Conservation (phyloP, 192 early-diverging fungal species). For the Linnemannia zychae region DNA sequence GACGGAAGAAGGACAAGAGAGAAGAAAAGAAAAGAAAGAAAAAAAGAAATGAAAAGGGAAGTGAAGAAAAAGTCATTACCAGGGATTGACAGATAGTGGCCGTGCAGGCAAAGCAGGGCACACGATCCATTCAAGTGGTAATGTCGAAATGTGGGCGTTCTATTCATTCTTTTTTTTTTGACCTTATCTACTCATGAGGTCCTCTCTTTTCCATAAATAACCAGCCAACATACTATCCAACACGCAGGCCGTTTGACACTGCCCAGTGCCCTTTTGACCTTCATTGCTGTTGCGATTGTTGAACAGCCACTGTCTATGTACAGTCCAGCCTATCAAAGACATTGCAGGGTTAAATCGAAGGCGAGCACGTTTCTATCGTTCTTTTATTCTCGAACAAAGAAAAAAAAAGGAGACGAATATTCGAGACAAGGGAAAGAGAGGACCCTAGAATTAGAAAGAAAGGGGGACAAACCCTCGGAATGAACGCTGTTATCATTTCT, state of each 20-base stretch:
- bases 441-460: background rate
- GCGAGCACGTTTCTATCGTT: background rate
- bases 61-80: background rate
- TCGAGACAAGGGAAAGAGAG: background rate
- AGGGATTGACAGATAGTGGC: background rate
- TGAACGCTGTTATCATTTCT: no score
- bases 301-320: background rate
- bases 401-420: background rate
- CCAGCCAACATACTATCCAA: no score
- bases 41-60: background rate
- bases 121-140: background rate
- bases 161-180: background rate
- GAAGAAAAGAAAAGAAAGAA: background rate
- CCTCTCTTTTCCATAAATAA: no score
- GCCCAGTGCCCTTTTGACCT: no score
- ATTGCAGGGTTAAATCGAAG: background rate
- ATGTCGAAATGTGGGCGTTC: background rate
- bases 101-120: background rate
- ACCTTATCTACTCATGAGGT: no score
- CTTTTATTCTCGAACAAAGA: background rate
- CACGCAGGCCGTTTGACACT: no score
- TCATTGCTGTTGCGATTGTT: background rate
- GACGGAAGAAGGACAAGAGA: background rate
- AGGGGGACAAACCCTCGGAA: constrained; percentile 3
- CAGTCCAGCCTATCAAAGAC: background rate